phyloP scores from a whole-genome alignment of 2,329 filamentous ascomycete genomes.

The Trematosphaeria pertusa region DNA sequence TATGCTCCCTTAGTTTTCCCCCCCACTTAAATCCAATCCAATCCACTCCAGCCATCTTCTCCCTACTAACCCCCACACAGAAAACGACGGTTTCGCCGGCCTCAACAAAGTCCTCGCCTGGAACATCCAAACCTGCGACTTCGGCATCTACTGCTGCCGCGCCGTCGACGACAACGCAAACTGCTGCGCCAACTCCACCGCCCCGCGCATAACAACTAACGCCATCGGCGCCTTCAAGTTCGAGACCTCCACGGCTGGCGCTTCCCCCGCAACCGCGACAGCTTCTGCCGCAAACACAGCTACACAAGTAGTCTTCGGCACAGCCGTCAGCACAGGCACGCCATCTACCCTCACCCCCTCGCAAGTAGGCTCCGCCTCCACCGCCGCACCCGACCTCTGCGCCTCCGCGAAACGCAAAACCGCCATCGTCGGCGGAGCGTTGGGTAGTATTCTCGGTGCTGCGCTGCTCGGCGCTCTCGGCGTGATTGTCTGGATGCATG shows the following conservation, averaged over 20 bases:
- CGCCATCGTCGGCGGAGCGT: constrained; percentile 30
- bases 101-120: constrained; percentile 30
- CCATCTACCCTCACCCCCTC: constrained; percentile 6
- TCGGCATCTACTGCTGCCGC: constrained; percentile 45
- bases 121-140: constrained; percentile 45
- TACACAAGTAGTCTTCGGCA: constrained; percentile 15
- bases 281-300: constrained; percentile 7
- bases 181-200: constrained; percentile 39
- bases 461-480: constrained; percentile 23
- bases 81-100: constrained; percentile 19
- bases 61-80: constrained; percentile 1
- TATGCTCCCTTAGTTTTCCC: constrained; percentile 2
- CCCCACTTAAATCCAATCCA: neutral
- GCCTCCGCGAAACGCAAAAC: constrained; percentile 25
- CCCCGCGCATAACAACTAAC: constrained; percentile 29
- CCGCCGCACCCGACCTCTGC: constrained; percentile 7
- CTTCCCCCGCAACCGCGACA: constrained; percentile 7
- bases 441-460: constrained; percentile 33
- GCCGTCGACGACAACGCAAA: constrained; percentile 27
- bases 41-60: neutral
- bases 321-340: constrained; percentile 15
- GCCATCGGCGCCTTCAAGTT: constrained; percentile 32
- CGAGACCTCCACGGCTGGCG: constrained; percentile 14
- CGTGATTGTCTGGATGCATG: constrained; percentile 31
- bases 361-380: constrained; percentile 8